Conservation (phyloP, 179 eudicot species). For the Beta macrorhiza region DNA sequence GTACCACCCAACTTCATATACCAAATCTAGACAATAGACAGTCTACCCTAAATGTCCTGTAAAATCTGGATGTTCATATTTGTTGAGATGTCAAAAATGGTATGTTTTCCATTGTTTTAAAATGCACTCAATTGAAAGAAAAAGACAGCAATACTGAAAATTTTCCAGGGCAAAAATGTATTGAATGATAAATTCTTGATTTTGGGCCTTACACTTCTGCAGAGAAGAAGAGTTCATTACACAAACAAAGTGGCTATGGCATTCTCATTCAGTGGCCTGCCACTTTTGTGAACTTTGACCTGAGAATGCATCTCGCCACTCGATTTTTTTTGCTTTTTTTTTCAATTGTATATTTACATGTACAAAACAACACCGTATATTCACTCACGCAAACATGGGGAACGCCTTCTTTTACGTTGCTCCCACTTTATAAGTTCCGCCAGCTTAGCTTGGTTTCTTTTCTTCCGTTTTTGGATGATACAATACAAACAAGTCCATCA, state of each 20-base stretch:
- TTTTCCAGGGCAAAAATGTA: constrained; percentile 31
- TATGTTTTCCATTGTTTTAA: background rate
- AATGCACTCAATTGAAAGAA: background rate
- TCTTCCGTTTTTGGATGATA: constrained; percentile 31
- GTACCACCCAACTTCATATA: constrained; percentile 16
- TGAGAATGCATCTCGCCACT: constrained; percentile 56
- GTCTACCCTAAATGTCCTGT: constrained; percentile 16
- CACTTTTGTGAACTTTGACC: constrained; percentile 97
- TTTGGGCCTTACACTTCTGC: constrained; percentile 48
- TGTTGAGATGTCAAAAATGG: constrained; percentile 13
- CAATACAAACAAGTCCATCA: constrained; percentile 37
- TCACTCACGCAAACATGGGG: constrained; percentile 51
- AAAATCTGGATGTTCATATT: background rate
- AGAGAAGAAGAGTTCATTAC: constrained; percentile 52
- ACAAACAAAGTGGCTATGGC: constrained; percentile 50
- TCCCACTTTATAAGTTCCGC: constrained; percentile 64
- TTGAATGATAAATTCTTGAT: constrained; percentile 28
- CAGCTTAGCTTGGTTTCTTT: constrained; percentile 32
- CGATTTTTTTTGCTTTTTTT: constrained; percentile 35
- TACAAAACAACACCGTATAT: constrained; percentile 61
- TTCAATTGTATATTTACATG: constrained; percentile 71
- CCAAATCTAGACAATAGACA: constrained; percentile 30
- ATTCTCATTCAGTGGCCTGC: constrained; percentile 66
- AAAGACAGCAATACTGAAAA: background rate
- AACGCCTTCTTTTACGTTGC: constrained; percentile 54